Base-by-base conservation (phyloP, 345 rosid genomes). In the Ceriops zippeliana region DNA sequence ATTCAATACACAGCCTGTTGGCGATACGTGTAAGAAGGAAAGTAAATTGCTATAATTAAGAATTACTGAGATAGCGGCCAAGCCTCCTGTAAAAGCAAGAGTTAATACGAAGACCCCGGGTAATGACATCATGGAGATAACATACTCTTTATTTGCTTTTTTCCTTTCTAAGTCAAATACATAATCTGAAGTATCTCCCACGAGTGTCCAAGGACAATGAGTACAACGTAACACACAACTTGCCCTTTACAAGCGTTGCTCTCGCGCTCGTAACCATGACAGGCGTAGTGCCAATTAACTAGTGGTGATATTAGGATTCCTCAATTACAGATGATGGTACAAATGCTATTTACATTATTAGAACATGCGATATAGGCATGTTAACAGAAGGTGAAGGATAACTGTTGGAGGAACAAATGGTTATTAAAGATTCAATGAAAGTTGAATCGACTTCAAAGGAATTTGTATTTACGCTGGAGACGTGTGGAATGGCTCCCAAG, bases 301-400 rank as follows among this genome's bases (percentile, higher is more conserved):
- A 35, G 21, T 1, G 22, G 9, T 21, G 38, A 51, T 31, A 32
- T 5, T 30, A 27, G 31, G 6, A 3, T 11, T 61, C 11, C 17
- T 7, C 21, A 53, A 7, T 56, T 2, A 57, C 24, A 31, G 47
- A 30, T 8, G 22, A 61, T 21, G 31, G 13, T 26, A 51, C 34
- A 70, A 11, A 3, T 31, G 27, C 61, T 70, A 34, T 34, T 32
- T 70, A 62, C 61, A 35, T 70, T 52, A 53, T 70, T 56, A 47
- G 21, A 49, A 31, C 62, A 73, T 69, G 52, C 5, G 28, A n/a
- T 17, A 54, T 59, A 8, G 30, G 62, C 51, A 61, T 19, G 52
- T 24, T n/a, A 59, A 26, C 57, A 53, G 17, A 47, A 65, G 37
- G 61, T 61, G 15, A 58, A 60, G 61, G 17, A 56, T 61, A 47